phyloP scores from a whole-genome alignment of 176 grass and related monocot species.

The Aegilops bicornis region DNA sequence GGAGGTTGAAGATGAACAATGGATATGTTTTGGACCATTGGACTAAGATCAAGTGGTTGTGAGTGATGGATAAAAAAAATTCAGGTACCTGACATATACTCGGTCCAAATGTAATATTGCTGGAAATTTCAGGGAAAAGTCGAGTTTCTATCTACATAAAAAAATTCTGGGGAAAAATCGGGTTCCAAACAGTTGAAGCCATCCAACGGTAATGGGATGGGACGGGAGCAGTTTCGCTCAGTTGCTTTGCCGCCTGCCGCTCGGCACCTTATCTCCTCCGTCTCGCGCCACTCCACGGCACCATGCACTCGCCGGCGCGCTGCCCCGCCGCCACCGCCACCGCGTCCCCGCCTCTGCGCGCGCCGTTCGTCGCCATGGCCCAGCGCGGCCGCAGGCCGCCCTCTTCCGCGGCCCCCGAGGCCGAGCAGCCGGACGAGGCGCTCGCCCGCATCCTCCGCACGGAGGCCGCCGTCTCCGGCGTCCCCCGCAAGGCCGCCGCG shows the following conservation, averaged over 20 bases:
- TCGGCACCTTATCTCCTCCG: constrained; percentile 30
- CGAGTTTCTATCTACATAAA: too few relatives aligned
- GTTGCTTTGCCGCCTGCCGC: not conserved
- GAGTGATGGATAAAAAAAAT: too few relatives aligned
- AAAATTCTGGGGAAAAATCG: too few relatives aligned
- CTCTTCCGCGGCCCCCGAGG: not conserved
- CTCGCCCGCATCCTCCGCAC: constrained; percentile 71
- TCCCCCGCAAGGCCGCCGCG: constrained; percentile 56
- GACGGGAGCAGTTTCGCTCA: too few relatives aligned
- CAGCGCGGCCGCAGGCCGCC: constrained; percentile 17
- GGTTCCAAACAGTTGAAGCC: too few relatives aligned
- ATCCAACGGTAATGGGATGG: too few relatives aligned
- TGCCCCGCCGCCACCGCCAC: constrained; percentile 11
- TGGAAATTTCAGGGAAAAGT: too few relatives aligned
- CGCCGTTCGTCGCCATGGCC: not conserved
- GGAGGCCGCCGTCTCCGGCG: constrained; percentile 59
- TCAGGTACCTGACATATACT: too few relatives aligned
- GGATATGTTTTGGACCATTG: too few relatives aligned
- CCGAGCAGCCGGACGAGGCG: constrained; percentile 32
- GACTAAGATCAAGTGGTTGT: too few relatives aligned
- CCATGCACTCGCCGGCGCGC: constrained; percentile 21
- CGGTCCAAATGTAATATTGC: too few relatives aligned
- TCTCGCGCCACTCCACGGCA: not conserved
- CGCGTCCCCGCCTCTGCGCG: not conserved
- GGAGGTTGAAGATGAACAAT: too few relatives aligned